These are phyloP conservation scores for Wickerhamomyces sp. DNA, from an alignment of 1,139 yeast species.

Conservation along the genomic window DNA sequence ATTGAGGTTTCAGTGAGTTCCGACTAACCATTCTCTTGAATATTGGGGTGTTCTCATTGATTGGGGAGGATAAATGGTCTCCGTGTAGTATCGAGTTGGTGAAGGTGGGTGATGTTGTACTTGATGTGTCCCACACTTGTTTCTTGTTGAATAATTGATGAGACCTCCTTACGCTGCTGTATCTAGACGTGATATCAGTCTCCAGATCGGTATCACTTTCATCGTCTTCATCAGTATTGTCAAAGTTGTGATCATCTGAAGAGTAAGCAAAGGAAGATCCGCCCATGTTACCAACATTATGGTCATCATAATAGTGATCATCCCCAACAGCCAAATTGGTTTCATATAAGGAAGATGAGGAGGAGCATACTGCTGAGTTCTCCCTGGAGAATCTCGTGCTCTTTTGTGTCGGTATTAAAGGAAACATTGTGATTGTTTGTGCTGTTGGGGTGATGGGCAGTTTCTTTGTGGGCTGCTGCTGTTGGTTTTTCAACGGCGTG, in stretches of 20 bases:
- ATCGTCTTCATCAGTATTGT: conserved; percentile 12
- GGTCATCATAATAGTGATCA: background rate
- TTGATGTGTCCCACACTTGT: conserved; percentile 11
- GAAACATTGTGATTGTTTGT: background rate
- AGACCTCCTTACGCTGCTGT: conserved; percentile 9
- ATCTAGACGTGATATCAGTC: conserved; percentile 3
- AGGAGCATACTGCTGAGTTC: conserved; percentile 15
- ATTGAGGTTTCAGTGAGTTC: conserved; percentile 21
- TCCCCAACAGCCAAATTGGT: conserved; percentile 9
- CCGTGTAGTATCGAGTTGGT: background rate
- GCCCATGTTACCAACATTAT: conserved; percentile 1
- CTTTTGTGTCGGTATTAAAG: background rate
- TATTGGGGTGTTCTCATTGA: conserved; percentile 19
- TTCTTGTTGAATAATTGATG: conserved; percentile 13
- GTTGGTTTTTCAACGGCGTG: background rate
- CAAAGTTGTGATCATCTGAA: background rate
- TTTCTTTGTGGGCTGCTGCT: background rate
- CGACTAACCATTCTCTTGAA: conserved; percentile 21
- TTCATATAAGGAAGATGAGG: conserved; percentile 21
- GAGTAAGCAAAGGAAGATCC: background rate
- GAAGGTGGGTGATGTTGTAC: conserved; percentile 17
- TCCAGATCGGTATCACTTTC: conserved; percentile 11
- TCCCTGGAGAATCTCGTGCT: background rate
- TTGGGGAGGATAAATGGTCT: conserved; percentile 13
- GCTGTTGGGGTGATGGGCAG: background rate